Conservation (phyloP, 352 stramenopile genomes). For the Pythium phragmitis region DNA sequence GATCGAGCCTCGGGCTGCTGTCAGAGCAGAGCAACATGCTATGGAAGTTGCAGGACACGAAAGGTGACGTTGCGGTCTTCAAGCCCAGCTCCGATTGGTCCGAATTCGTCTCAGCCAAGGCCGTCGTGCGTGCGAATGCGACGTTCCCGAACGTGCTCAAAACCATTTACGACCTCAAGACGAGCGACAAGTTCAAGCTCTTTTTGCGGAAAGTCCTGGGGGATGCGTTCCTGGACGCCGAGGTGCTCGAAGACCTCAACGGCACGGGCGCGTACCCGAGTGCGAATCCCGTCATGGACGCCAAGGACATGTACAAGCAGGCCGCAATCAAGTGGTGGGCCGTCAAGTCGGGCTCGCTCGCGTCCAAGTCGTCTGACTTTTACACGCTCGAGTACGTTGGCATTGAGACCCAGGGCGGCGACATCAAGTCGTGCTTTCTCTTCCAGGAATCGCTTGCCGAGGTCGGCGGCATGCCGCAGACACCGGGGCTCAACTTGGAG, state of each 20-base stretch:
- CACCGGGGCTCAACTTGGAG: slow-evolving; percentile 74
- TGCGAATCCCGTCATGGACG: slow-evolving; percentile 64
- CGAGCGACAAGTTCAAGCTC: slow-evolving; percentile 80
- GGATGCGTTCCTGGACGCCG: slow-evolving; percentile 81
- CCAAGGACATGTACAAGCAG: slow-evolving; percentile 83
- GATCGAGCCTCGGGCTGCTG: slow-evolving; percentile 72
- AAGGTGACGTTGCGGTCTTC: slow-evolving; percentile 79
- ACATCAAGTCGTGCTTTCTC: slow-evolving; percentile 82
- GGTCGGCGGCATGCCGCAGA: slow-evolving; percentile 81
- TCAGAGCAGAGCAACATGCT: slow-evolving; percentile 73
- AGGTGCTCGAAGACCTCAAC: slow-evolving; percentile 83
- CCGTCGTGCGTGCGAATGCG: slow-evolving; percentile 72
- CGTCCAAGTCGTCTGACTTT: slow-evolving; percentile 83
- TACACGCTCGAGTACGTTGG: slow-evolving; percentile 88
- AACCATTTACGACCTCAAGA: slow-evolving; percentile 83
- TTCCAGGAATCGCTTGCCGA: slow-evolving; percentile 86
- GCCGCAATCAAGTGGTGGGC: slow-evolving; percentile 89
- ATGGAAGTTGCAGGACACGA: slow-evolving; percentile 80
- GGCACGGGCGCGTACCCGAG: slow-evolving; percentile 77
- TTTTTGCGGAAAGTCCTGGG: slow-evolving; percentile 82
- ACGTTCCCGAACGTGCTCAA: slow-evolving; percentile 83
- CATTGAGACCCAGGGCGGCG: slow-evolving; percentile 67
- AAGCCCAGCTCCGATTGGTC: slow-evolving; percentile 87
- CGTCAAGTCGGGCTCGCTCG: slow-evolving; percentile 77
- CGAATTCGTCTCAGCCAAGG: slow-evolving; percentile 83